Base-by-base conservation (phyloP, 495 filamentous ascomycete species). In the Penicillium malachiteum region DNA sequence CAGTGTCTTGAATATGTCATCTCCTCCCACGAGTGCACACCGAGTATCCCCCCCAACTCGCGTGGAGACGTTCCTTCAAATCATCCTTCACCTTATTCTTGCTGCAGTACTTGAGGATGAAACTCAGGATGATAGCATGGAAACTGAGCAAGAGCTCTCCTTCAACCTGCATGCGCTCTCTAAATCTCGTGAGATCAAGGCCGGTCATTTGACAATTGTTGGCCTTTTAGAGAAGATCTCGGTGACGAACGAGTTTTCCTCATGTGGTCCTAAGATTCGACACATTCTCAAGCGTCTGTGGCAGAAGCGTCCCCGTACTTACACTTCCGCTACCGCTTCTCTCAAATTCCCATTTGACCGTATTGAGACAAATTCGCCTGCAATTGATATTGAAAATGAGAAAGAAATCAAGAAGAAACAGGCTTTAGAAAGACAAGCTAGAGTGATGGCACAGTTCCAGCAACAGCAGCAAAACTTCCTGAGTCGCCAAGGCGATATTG, bases 401-500 rank as follows among this genome's bases (percentile, higher is more conserved):
- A 86, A 84, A 46, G 91, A 95, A 68, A 71, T 80, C 45, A 97
- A 91, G 78, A 97, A 96, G 77, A 84, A 87, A 61, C 86, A 92
- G 31, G 94, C 95, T 0, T 70, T 91, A 34, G 91, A 93, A 55
- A 81, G 94, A 45, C 91, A 97, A 72, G 92, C 92, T 8, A 85
- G 81, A 58, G 89, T 97, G 16, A 96, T 97, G 92, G 93, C 92
- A 2, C 90, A 96, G 67, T 96, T 97, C 76, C 94, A 96, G 67
- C 86, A 96, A 63, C 91, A 99, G 63, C 95, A 97, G 65, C 91
- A 95, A 70, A 91, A 83, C 59, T 97, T 97, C 74, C 69, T 97
- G 73, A 86, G 89, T 54, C 91, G 83, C 59, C 91, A 96, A 66
- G 87, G 87, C 32, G 83, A 84, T 34, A 79, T 96, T 59, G 88